Conservation (phyloP, 768 basidiomycete species). For the Rhodotorula diobovata region DNA sequence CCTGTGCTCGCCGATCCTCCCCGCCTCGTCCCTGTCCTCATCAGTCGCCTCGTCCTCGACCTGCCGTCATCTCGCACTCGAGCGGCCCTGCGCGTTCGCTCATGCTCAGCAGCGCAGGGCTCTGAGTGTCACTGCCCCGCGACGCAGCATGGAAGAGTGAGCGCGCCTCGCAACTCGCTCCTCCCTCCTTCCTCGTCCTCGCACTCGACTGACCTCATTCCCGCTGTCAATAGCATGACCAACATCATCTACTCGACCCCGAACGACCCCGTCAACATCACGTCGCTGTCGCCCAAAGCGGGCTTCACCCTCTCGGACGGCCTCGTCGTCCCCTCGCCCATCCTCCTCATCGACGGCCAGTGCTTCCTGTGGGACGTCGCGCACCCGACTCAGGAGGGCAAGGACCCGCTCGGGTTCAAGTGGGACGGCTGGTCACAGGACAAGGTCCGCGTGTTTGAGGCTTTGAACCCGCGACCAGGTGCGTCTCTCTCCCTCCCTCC, state of each 20-base stretch:
- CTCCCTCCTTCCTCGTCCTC: too few species aligned
- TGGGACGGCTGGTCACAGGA: constrained; percentile 71
- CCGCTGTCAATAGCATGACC: constrained; percentile 21
- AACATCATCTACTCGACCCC: constrained; percentile 39
- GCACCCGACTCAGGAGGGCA: constrained; percentile 42
- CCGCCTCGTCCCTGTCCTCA: background rate
- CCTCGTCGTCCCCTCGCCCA: constrained; percentile 67
- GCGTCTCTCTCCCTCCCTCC: constrained; percentile 40
- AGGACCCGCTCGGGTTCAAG: constrained; percentile 28
- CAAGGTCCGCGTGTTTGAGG: constrained; percentile 74
- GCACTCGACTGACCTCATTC: background rate
- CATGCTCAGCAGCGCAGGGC: background rate
- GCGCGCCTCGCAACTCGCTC: background rate
- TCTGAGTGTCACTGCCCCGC: background rate
- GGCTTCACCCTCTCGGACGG: constrained; percentile 52
- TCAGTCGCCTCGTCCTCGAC: background rate
- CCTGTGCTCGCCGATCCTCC: background rate
- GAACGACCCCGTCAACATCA: constrained; percentile 34
- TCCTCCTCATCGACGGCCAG: constrained; percentile 77
- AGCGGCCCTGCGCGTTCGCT: background rate
- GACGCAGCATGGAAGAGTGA: constrained; percentile 1
- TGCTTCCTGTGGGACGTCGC: constrained; percentile 89
- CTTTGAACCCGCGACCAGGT: constrained; percentile 82
- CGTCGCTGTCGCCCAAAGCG: constrained; percentile 31
- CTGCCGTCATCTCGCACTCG: background rate